phyloP scores from a whole-genome alignment of 129 eudicot species.

The Escallonia herrerae region DNA sequence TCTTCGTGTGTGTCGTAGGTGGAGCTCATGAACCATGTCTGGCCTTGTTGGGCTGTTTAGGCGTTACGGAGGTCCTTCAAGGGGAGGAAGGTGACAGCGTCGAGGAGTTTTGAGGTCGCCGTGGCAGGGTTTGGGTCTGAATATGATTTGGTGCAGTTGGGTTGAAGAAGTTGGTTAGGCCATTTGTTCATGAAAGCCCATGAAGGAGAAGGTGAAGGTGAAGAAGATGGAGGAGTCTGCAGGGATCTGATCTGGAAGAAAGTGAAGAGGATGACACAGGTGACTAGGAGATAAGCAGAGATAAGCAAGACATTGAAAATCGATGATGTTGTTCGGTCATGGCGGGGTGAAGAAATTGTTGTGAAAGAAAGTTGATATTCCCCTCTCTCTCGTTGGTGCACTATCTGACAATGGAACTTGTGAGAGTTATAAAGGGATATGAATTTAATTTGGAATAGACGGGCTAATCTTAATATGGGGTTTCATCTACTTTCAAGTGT shows the following conservation, averaged over 20 bases:
- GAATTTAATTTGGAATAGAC: not conserved
- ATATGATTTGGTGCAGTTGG: not conserved
- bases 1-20: conserved; percentile 56
- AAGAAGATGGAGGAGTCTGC: conserved; percentile 27
- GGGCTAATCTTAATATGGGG: no score
- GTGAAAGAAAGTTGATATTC: no score
- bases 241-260: conserved; percentile 61
- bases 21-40: conserved; percentile 99
- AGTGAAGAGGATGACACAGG: conserved; percentile 37
- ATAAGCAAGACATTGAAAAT: conserved; percentile 25
- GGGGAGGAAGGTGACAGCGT: conserved; percentile 75
- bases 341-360: no score
- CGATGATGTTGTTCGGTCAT: conserved; percentile 24
- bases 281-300: conserved; percentile 39
- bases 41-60: conserved; percentile 50
- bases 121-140: conserved; percentile 13
- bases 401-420: no score
- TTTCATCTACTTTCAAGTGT: no score
- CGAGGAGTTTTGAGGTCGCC: conserved; percentile 33
- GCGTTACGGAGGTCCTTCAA: conserved; percentile 71
- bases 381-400: not conserved
- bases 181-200: conserved; percentile 26
- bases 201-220: conserved; percentile 24
- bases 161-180: conserved; percentile 9
- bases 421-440: not conserved